Evolutionary conservation across 2,329 filamentous ascomycete species (phyloP).

Genomic region (Apiospora aurea): DNA sequence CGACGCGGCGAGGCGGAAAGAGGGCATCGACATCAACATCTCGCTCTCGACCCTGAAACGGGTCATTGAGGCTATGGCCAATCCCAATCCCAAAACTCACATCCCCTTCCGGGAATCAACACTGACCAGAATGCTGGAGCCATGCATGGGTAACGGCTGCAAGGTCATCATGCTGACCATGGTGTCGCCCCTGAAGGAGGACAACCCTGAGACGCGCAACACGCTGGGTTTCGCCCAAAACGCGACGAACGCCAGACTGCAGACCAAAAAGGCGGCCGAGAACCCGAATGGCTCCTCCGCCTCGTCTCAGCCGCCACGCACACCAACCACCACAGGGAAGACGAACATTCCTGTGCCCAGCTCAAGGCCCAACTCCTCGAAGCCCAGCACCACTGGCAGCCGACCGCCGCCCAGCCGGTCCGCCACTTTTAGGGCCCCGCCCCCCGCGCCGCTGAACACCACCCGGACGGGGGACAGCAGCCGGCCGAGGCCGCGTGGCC

Average conservation of each 20-base stretch:
- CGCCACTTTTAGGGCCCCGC: background rate
- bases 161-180: slow-evolving; percentile 99
- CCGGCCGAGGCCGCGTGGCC: too few relatives aligned
- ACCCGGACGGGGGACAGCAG: background rate
- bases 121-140: slow-evolving; percentile 93
- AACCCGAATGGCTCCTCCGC: background rate
- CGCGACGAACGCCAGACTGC: slow-evolving; percentile 45
- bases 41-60: slow-evolving; percentile 90
- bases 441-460: background rate
- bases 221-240: slow-evolving; percentile 97
- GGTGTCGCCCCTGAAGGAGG: slow-evolving; percentile 89
- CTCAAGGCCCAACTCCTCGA: too few relatives aligned
- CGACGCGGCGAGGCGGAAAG: slow-evolving; percentile 79
- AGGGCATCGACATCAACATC: slow-evolving; percentile 98
- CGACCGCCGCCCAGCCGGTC: background rate
- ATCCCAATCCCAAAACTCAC: slow-evolving; percentile 73
- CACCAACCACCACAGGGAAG: background rate
- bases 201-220: slow-evolving; percentile 90
- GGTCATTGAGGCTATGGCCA: slow-evolving; percentile 91
- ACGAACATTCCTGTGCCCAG: background rate
- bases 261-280: background rate
- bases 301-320: background rate
- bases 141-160: slow-evolving; percentile 91
- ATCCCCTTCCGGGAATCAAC: slow-evolving; percentile 97
- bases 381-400: background rate